phyloP scores from a whole-genome alignment of 441 rosid genomes.

The Viola pubescens region DNA sequence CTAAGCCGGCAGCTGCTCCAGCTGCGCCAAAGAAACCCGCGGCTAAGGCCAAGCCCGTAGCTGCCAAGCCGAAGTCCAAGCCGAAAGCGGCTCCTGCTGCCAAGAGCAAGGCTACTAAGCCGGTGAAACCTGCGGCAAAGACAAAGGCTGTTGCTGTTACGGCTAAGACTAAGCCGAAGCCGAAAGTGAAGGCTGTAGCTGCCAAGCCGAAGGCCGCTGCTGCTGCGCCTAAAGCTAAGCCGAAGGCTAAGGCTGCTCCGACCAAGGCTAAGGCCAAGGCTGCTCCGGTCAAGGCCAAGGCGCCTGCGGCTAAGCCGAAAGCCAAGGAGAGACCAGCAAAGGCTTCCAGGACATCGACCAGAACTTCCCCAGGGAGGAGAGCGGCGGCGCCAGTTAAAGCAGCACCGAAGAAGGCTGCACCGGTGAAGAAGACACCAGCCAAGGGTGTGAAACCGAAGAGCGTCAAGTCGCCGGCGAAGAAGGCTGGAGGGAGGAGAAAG shows the following conservation, averaged over 20 bases:
- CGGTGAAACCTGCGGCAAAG: slow-evolving; percentile 29
- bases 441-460: slow-evolving; percentile 30
- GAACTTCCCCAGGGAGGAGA: slow-evolving; percentile 46
- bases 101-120: slow-evolving; percentile 40
- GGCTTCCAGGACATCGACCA: slow-evolving; percentile 50
- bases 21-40: slow-evolving; percentile 33
- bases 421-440: slow-evolving; percentile 35
- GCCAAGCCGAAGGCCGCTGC: slow-evolving; percentile 23
- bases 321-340: slow-evolving; percentile 44
- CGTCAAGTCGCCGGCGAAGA: slow-evolving; percentile 35
- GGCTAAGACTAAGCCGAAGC: slow-evolving; percentile 34
- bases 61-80: slow-evolving; percentile 22
- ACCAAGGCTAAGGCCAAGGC: slow-evolving; percentile 21
- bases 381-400: slow-evolving; percentile 28
- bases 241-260: slow-evolving; percentile 11
- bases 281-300: slow-evolving; percentile 16
- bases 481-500: slow-evolving; percentile 33
- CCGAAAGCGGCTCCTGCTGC: slow-evolving; percentile 24
- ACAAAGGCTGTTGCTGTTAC: slow-evolving; percentile 32
- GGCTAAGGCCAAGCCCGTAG: slow-evolving; percentile 30
- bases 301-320: slow-evolving; percentile 12
- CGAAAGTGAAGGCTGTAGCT: slow-evolving; percentile 27
- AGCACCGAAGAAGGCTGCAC: slow-evolving; percentile 31
- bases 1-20: slow-evolving; percentile 26
- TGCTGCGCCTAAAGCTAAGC: slow-evolving; percentile 20